A percentile compares a stretch with the other conserved stretches of the same genome.
phyloP scores from a whole-genome alignment of 2,329 filamentous ascomycete species.

The Akanthomyces muscarius region DNA sequence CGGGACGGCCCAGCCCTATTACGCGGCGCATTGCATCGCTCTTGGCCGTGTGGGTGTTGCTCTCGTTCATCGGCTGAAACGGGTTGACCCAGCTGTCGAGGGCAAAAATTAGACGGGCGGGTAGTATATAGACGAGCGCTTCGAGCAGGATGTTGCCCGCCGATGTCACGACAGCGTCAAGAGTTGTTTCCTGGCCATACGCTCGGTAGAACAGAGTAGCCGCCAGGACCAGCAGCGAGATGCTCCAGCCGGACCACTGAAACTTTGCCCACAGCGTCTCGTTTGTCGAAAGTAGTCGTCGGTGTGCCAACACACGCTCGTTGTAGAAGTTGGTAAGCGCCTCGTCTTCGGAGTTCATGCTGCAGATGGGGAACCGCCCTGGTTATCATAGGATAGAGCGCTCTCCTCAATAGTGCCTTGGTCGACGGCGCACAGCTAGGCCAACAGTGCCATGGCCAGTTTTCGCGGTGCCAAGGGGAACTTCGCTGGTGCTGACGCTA shows the following conservation, averaged over 20 bases:
- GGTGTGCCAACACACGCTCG: slow-evolving; percentile 32
- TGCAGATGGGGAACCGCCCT: slow-evolving; percentile 22
- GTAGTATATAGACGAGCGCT: slow-evolving; percentile 52
- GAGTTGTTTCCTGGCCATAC: slow-evolving; percentile 31
- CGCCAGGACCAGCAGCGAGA: slow-evolving; percentile 32
- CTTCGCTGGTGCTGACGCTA: not conserved
- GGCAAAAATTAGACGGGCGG: slow-evolving; percentile 53
- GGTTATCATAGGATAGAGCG: not conserved
- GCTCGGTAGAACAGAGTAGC: slow-evolving; percentile 33
- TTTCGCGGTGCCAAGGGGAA: not conserved
- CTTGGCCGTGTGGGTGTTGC: slow-evolving; percentile 53
- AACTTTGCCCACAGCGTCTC: slow-evolving; percentile 30
- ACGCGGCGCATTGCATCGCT: slow-evolving; percentile 61
- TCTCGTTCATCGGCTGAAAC: slow-evolving; percentile 36
- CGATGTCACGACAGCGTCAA: slow-evolving; percentile 27
- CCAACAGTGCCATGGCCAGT: slow-evolving; percentile 8
- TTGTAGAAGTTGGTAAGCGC: slow-evolving; percentile 34
- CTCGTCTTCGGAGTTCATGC: slow-evolving; percentile 33
- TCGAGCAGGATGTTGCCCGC: slow-evolving; percentile 55
- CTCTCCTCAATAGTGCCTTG: slow-evolving; percentile 6
- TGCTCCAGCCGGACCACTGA: slow-evolving; percentile 33
- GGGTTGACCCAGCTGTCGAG: slow-evolving; percentile 53
- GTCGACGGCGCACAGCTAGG: slow-evolving; percentile 3
- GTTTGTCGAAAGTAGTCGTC: slow-evolving; percentile 27
- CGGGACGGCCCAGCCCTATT: slow-evolving; percentile 52